These are phyloP conservation scores for Echinosophora koreensis DNA, from an alignment of 306 rosid species.

Conservation along the genomic window DNA sequence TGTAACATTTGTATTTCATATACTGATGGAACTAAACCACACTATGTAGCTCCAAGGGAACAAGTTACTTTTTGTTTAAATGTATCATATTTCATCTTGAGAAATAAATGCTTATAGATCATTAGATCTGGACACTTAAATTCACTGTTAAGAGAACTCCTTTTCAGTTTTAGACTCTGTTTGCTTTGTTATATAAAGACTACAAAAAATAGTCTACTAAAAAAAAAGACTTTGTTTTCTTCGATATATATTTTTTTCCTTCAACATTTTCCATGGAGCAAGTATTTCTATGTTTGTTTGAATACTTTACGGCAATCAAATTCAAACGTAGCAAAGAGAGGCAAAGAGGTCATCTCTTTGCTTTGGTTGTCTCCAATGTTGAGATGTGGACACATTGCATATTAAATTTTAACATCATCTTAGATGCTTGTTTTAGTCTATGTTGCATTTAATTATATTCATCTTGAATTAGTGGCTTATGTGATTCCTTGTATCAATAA, in stretches of 20 bases:
- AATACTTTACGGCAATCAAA: not conserved
- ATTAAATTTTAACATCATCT: not conserved
- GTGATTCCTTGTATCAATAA: not conserved
- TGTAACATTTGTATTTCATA: conserved; percentile 40
- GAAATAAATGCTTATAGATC: conserved; percentile 41
- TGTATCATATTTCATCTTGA: conserved; percentile 40
- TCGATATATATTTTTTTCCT: not conserved
- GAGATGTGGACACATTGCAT: not conserved
- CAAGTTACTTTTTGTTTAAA: conserved; percentile 5
- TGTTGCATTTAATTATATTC: not conserved
- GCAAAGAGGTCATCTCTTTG: not conserved
- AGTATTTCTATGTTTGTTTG: conserved; percentile 10
- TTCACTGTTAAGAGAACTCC: conserved; percentile 7
- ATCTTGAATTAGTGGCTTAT: conserved; percentile 16
- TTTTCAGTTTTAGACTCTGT: conserved; percentile 15
- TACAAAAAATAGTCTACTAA: too few species aligned
- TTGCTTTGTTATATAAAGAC: not conserved
- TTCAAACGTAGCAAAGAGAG: not conserved
- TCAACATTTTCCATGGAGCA: not conserved
- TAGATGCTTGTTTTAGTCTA: not conserved
- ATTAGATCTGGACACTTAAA: conserved; percentile 11
- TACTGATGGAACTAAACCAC: conserved; percentile 29
- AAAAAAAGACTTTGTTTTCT: not conserved
- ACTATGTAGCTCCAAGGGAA: conserved; percentile 30
- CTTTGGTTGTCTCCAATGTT: not conserved